These are phyloP conservation scores for Trichophyton verrucosum DNA, from an alignment of 2,329 filamentous ascomycete species.

Conservation along the genomic window DNA sequence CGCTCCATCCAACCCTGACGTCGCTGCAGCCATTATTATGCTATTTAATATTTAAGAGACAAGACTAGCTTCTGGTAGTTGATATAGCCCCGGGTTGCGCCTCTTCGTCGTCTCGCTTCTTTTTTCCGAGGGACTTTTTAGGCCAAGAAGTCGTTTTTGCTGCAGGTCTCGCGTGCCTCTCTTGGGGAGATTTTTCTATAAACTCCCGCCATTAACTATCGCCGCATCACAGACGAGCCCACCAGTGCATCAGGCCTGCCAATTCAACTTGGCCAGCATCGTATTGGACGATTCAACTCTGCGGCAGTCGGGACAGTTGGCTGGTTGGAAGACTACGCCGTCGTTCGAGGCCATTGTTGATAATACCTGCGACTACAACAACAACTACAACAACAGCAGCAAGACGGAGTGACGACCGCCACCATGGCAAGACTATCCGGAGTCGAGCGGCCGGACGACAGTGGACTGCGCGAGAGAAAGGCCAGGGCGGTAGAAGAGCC, in stretches of 20 bases:
- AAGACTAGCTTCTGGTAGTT: too few relatives aligned
- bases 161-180: background rate
- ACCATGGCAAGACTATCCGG: slow-evolving; percentile 3
- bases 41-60: too few relatives aligned
- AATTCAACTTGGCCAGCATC: slow-evolving; percentile 8
- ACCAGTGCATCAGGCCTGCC: background rate
- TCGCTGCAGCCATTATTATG: too few relatives aligned
- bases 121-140: too few relatives aligned
- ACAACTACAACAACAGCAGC: background rate
- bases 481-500: slow-evolving; percentile 29
- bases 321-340: background rate
- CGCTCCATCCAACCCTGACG: too few relatives aligned
- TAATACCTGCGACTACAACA: background rate
- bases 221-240: background rate
- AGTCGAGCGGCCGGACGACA: slow-evolving; percentile 14
- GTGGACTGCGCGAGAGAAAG: slow-evolving; percentile 39
- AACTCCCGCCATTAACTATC: background rate
- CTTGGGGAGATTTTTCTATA: background rate
- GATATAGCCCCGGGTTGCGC: too few relatives aligned
- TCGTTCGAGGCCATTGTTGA: background rate
- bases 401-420: background rate
- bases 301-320: too few relatives aligned
- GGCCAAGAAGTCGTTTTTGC: background rate
- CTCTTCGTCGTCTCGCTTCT: too few relatives aligned
- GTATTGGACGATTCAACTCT: background rate